These are phyloP conservation scores for Paracoccidioides brasiliensis DNA, from an alignment of 2,329 filamentous ascomycete species.

Conservation along the genomic window DNA sequence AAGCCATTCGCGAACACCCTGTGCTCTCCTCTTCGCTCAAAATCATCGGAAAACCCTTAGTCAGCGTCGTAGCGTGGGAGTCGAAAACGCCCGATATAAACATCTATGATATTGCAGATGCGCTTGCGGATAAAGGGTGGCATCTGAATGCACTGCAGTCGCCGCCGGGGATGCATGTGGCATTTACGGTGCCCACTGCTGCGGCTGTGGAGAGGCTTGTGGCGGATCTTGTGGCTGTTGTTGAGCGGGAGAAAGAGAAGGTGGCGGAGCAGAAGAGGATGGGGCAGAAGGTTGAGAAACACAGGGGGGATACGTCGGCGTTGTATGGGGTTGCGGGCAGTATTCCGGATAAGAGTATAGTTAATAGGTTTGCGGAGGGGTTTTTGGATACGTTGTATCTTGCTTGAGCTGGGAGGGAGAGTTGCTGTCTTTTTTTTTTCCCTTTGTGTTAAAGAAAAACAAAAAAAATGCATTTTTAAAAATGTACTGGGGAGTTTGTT, in stretches of 20 bases:
- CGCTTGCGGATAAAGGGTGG: constrained; percentile 74
- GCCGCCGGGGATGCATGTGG: constrained; percentile 84
- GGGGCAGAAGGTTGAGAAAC: constrained; percentile 41
- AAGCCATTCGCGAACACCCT: constrained; percentile 57
- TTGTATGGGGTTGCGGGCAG: constrained; percentile 92
- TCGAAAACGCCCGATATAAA: constrained; percentile 59
- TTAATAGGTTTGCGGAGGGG: constrained; percentile 76
- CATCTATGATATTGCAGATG: constrained; percentile 89
- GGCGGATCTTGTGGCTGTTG: constrained; percentile 49
- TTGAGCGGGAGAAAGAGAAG: constrained; percentile 62
- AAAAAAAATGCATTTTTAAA: background rate
- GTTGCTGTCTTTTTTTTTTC: no score
- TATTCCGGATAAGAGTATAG: constrained; percentile 88
- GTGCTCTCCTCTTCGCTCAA: constrained; percentile 59
- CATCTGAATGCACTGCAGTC: constrained; percentile 89
- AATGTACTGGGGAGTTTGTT: background rate
- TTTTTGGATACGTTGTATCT: constrained; percentile 81
- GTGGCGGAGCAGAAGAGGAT: constrained; percentile 54
- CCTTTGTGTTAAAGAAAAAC: background rate
- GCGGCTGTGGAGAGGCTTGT: constrained; percentile 70
- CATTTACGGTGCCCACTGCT: constrained; percentile 77
- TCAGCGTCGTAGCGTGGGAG: constrained; percentile 80
- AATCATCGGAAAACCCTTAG: constrained; percentile 71
- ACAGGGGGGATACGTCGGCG: constrained; percentile 60
- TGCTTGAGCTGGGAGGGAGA: constrained; percentile 1